Base-by-base conservation (phyloP, 2,329 filamentous ascomycete species). In the Botrytis fabae region DNA sequence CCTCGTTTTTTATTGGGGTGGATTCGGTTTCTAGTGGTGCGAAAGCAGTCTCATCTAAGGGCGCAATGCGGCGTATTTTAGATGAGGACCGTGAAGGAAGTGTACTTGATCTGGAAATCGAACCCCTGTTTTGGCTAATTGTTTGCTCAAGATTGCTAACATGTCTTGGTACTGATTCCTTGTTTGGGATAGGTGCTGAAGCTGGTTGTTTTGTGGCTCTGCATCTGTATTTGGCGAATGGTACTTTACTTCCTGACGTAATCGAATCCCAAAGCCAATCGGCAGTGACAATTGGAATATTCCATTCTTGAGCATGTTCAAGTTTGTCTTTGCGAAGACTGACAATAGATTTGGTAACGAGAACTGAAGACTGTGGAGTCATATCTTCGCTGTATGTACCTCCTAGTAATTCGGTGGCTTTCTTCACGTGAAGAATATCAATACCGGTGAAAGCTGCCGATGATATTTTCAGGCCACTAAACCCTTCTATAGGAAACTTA, bases 231-330 rank as follows among this genome's bases (percentile, higher is more conserved):
- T 83, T 81, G 35, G 83, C 81, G 68, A 86, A 86, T 18, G 85
- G 79, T 72, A 87, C 83, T 77, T 83, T 84, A 71, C 84, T 81
- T 44, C 88, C 88, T 0, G 84, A 88, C 78, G 86, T 85, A 69
- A 98, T 90, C 76, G 92, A 96, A 69, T 91, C 87, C 91, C 93
- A 96, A 4, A 99, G 85, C 96, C 96, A 99, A 35, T 91, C 88
- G 28, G 89, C 88, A 12, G 88, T 88, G 18, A 98, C 92, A n/a
- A 95, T 89, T 2, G 94, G 93, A 18, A 98, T 91, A 7, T 87
- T 87, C 86, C 93, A 93, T 77, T 91, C 87, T 14, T 89, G 81
- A 0, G 94, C 94, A 79, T 93, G 91, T 62, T 91, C 89, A 28
- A 96, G 84, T 82, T 99, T 99, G 76, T 96, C 92, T 73, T 85